phyloP scores from a whole-genome alignment of 1,284 basidiomycete species.

The Microbotryum scabiosae region DNA sequence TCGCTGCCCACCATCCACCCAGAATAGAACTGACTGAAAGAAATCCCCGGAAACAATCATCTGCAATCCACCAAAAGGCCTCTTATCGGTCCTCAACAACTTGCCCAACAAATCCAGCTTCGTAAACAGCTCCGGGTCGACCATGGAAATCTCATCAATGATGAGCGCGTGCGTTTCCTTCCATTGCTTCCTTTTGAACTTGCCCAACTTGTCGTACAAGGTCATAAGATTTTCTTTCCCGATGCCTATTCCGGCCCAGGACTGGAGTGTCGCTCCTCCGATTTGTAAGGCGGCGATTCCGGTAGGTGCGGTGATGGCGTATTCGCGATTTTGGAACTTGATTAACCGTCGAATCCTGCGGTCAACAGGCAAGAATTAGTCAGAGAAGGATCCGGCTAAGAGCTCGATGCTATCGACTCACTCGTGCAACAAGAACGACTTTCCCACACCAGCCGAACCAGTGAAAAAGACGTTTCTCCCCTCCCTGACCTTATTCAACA shows the following conservation, averaged over 20 bases:
- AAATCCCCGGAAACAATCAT: constrained; percentile 26
- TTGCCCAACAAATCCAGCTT: constrained; percentile 24
- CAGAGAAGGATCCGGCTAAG: not conserved
- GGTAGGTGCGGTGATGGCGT: constrained; percentile 31
- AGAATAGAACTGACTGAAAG: constrained; percentile 11
- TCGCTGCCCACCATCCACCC: no score
- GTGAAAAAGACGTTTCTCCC: constrained; percentile 34
- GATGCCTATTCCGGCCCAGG: constrained; percentile 21
- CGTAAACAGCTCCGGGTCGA: constrained; percentile 17
- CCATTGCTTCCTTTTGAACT: constrained; percentile 10
- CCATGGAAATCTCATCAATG: constrained; percentile 31
- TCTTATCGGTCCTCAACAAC: constrained; percentile 12
- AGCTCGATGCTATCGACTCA: not conserved
- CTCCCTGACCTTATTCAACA: constrained; percentile 23
- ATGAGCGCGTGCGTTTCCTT: constrained; percentile 10
- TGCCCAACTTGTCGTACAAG: not conserved
- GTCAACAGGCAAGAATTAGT: not conserved
- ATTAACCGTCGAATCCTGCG: constrained; percentile 19
- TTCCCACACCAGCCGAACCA: constrained; percentile 33
- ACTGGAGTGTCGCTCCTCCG: constrained; percentile 30
- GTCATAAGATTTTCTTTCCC: constrained; percentile 9
- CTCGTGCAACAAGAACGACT: constrained; percentile 32
- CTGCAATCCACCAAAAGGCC: constrained; percentile 17
- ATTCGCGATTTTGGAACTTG: constrained; percentile 11
- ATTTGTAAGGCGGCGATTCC: constrained; percentile 40